These are phyloP conservation scores for Pythium brachiatum DNA, from an alignment of 352 stramenopile species.

Conservation along the genomic window DNA sequence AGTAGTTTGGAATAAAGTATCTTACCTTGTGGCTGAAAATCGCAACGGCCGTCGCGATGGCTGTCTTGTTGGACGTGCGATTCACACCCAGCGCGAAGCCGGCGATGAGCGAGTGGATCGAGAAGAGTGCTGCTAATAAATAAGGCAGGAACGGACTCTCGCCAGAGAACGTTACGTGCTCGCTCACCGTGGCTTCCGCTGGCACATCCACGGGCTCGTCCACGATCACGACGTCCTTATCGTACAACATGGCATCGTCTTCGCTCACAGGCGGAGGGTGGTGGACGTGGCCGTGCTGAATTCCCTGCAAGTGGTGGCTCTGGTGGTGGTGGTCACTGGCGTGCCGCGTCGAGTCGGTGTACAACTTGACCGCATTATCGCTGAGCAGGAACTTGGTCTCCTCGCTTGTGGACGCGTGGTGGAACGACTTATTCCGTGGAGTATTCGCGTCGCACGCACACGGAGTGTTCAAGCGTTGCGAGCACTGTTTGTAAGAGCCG, in stretches of 20 bases:
- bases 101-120: constrained; percentile 62
- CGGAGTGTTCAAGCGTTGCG: constrained; percentile 16
- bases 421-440: constrained; percentile 32
- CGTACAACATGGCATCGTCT: constrained; percentile 3
- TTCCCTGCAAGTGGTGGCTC: constrained; percentile 4
- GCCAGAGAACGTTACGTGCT: constrained; percentile 62
- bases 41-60: constrained; percentile 51
- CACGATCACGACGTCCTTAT: constrained; percentile 7
- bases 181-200: constrained; percentile 41
- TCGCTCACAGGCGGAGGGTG: constrained; percentile 5
- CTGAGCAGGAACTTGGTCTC: constrained; percentile 40
- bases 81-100: constrained; percentile 64
- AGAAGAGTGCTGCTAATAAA: constrained; percentile 64
- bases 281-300: constrained; percentile 6
- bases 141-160: constrained; percentile 54
- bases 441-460: constrained; percentile 34
- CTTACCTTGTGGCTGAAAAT: constrained; percentile 70
- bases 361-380: constrained; percentile 29
- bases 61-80: constrained; percentile 44
- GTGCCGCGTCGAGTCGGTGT: not conserved
- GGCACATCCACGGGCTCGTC: constrained; percentile 13
- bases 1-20: not conserved
- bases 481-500: not conserved
- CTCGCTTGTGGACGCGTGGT: constrained; percentile 35
- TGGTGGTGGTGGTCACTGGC: constrained; percentile 1